A percentile compares a stretch with the other conserved stretches of the same genome.
These are phyloP conservation scores for Chrysopogon serrulatus DNA, from an alignment of 176 grass and related monocot species.

Conservation along the genomic window DNA sequence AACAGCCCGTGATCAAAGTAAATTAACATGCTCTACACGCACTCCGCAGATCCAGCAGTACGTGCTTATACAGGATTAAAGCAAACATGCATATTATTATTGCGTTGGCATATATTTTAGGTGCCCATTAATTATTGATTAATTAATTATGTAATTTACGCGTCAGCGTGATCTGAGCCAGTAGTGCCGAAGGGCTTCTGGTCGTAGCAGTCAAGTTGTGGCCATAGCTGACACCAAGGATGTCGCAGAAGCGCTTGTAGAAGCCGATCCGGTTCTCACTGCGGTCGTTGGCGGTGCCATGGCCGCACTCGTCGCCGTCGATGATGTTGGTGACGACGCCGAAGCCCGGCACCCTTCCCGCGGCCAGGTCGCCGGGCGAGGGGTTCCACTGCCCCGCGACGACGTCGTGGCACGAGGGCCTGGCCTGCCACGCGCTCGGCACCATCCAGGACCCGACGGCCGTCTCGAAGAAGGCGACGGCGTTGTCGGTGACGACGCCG, in stretches of 20 bases:
- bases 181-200: background rate
- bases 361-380: background rate
- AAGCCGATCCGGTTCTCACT: constrained; percentile 23
- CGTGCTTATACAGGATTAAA: too few species aligned
- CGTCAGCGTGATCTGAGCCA: too few species aligned
- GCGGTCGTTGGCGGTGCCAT: background rate
- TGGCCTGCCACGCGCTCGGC: background rate
- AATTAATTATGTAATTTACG: too few species aligned
- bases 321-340: constrained; percentile 61
- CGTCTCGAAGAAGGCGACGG: constrained; percentile 36
- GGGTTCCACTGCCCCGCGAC: constrained; percentile 36
- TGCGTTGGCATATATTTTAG: too few species aligned
- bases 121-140: too few species aligned
- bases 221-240: constrained; percentile 39
- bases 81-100: too few species aligned
- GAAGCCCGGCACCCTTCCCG: constrained; percentile 26
- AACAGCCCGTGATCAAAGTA: too few species aligned
- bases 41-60: too few species aligned
- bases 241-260: constrained; percentile 43
- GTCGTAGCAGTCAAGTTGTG: constrained; percentile 26
- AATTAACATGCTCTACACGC: too few species aligned
- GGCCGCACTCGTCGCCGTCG: constrained; percentile 61
- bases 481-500: background rate
- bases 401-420: constrained; percentile 52
- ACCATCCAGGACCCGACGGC: constrained; percentile 42